Conservation (phyloP, 306 rosid genomes). For the Ammopiptanthus mongolicus region DNA sequence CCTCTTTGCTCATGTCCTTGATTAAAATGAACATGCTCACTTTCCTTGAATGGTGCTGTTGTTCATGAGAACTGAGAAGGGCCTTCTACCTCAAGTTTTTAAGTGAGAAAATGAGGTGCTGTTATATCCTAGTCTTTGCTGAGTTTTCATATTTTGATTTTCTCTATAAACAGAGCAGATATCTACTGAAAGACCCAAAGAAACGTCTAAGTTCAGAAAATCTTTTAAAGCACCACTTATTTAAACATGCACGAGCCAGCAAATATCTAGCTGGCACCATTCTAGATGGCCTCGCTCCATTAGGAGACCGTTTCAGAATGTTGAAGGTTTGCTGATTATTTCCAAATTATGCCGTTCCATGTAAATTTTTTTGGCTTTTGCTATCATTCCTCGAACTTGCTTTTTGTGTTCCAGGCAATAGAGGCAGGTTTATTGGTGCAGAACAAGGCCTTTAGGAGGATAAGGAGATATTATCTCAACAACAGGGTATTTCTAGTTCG, state of each 20-base stretch:
- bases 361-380: constrained; percentile 1
- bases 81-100: constrained; percentile 76
- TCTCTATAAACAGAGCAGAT: too few relatives aligned
- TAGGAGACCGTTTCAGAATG: constrained; percentile 82
- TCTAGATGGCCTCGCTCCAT: constrained; percentile 74
- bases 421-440: constrained; percentile 89
- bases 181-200: constrained; percentile 98
- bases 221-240: constrained; percentile 85
- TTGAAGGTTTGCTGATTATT: constrained; percentile 63
- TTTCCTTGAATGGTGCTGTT: constrained; percentile 53
- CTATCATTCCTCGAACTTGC: constrained; percentile 14
- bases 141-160: too few relatives aligned
- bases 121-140: too few relatives aligned
- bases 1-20: neutral
- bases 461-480: constrained; percentile 83
- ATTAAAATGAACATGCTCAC: neutral
- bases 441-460: constrained; percentile 85
- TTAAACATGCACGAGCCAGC: constrained; percentile 63
- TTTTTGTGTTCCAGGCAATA: constrained; percentile 50
- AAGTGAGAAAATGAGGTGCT: constrained; percentile 28
- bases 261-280: constrained; percentile 66
- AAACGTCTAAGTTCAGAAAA: constrained; percentile 92
- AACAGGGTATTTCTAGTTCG: too few relatives aligned
- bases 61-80: constrained; percentile 69
- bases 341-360: constrained; percentile 9